These are phyloP conservation scores for Clonostachys solani DNA, from an alignment of 2,329 filamentous ascomycete genomes.

Conservation along the genomic window DNA sequence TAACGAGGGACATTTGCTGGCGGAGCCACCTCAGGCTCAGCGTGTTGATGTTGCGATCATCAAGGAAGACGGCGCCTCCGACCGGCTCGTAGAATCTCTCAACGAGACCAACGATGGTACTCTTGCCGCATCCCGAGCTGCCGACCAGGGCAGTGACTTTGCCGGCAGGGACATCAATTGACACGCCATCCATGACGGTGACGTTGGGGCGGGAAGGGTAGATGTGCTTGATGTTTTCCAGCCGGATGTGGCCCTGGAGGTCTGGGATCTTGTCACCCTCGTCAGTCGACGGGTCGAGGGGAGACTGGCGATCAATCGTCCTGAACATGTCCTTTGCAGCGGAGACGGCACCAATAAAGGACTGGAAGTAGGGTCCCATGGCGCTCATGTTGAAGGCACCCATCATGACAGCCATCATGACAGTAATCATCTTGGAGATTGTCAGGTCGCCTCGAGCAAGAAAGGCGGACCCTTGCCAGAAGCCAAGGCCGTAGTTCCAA, in stretches of 20 bases:
- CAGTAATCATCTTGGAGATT: slow-evolving; percentile 58
- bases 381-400: slow-evolving; percentile 23
- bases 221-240: slow-evolving; percentile 43
- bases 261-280: background rate
- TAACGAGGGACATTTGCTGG: slow-evolving; percentile 87
- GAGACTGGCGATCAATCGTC: background rate
- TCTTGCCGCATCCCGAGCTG: slow-evolving; percentile 91
- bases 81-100: slow-evolving; percentile 95
- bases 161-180: slow-evolving; percentile 48
- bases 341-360: slow-evolving; percentile 1
- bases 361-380: slow-evolving; percentile 1
- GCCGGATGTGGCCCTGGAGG: slow-evolving; percentile 55
- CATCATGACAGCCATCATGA: slow-evolving; percentile 77
- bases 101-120: slow-evolving; percentile 86
- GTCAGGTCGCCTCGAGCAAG: slow-evolving; percentile 55
- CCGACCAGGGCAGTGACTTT: slow-evolving; percentile 93
- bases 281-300: slow-evolving; percentile 1
- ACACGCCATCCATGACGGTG: slow-evolving; percentile 21
- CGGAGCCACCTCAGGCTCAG: slow-evolving; percentile 89
- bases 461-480: slow-evolving; percentile 85
- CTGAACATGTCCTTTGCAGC: slow-evolving; percentile 1
- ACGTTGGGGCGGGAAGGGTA: slow-evolving; percentile 36
- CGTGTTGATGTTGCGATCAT: slow-evolving; percentile 75
- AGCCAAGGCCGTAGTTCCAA: slow-evolving; percentile 78
- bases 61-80: slow-evolving; percentile 71